Evolutionary conservation across 1,139 yeast genomes (phyloP).

Genomic region (Saccharomyces uvarum): DNA sequence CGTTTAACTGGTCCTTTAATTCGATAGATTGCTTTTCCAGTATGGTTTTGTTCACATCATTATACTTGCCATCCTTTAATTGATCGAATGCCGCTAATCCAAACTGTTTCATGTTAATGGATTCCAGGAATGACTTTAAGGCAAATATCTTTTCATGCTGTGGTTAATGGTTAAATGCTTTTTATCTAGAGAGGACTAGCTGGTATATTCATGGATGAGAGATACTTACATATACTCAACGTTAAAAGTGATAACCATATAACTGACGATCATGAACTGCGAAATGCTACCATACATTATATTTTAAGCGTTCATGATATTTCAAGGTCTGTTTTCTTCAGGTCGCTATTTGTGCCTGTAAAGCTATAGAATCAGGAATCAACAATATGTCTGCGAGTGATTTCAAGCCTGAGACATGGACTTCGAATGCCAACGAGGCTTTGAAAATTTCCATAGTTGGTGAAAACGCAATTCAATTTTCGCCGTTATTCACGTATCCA

Average conservation of each 20-base stretch:
- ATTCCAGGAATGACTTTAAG: background rate
- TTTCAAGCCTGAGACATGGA: constrained; percentile 55
- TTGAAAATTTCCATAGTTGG: constrained; percentile 50
- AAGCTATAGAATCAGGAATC: background rate
- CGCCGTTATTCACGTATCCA: constrained; percentile 82
- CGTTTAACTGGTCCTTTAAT: constrained; percentile 50
- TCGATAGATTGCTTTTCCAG: constrained; percentile 42
- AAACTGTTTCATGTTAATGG: constrained; percentile 21
- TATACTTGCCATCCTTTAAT: constrained; percentile 11
- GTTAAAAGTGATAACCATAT: background rate
- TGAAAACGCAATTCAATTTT: constrained; percentile 48
- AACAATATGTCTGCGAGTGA: constrained; percentile 13
- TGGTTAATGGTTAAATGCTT: background rate
- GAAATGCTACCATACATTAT: background rate
- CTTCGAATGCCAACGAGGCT: constrained; percentile 58
- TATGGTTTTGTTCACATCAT: constrained; percentile 16
- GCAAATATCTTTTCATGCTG: background rate
- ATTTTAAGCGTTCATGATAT: background rate
- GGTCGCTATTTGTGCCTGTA: background rate
- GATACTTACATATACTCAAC: background rate
- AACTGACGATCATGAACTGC: background rate
- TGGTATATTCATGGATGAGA: too few species aligned
- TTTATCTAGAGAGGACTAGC: too few species aligned
- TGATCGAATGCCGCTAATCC: constrained; percentile 27
- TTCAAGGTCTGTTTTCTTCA: background rate